Conservation (phyloP, 106 monocot genomes). For the Acorus calamus region DNA sequence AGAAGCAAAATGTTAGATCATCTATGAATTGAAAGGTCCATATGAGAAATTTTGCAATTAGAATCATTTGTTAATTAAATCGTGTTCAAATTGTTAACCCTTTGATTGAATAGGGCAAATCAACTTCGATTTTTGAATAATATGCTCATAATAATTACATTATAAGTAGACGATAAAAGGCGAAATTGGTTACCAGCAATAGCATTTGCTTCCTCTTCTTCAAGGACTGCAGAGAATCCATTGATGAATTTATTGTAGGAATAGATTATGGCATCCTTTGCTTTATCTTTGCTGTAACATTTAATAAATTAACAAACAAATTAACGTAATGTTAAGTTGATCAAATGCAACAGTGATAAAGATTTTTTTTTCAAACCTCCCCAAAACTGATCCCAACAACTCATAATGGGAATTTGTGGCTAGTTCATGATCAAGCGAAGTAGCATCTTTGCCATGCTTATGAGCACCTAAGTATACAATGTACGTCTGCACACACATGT, state of each 20-base stretch:
- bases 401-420: slow-evolving; percentile 31
- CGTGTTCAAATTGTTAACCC: too few species aligned
- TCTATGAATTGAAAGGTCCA: neutral
- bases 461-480: slow-evolving; percentile 51
- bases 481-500: slow-evolving; percentile 51
- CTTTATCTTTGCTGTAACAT: slow-evolving; percentile 40
- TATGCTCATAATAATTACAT: neutral
- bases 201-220: slow-evolving; percentile 32
- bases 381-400: slow-evolving; percentile 33
- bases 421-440: neutral
- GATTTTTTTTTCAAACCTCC: slow-evolving; percentile 16
- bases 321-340: too few species aligned
- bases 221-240: slow-evolving; percentile 64
- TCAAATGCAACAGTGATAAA: neutral
- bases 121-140: neutral
- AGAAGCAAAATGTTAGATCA: neutral
- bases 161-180: too few species aligned
- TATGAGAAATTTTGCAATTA: too few species aligned
- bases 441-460: neutral
- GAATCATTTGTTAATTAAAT: too few species aligned
- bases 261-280: slow-evolving; percentile 50
- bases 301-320: neutral
- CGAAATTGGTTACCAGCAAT: slow-evolving; percentile 24
- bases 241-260: slow-evolving; percentile 63
- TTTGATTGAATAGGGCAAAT: too few species aligned